phyloP scores from a whole-genome alignment of 2,329 filamentous ascomycete species.

The Fusarium odoratissimum region DNA sequence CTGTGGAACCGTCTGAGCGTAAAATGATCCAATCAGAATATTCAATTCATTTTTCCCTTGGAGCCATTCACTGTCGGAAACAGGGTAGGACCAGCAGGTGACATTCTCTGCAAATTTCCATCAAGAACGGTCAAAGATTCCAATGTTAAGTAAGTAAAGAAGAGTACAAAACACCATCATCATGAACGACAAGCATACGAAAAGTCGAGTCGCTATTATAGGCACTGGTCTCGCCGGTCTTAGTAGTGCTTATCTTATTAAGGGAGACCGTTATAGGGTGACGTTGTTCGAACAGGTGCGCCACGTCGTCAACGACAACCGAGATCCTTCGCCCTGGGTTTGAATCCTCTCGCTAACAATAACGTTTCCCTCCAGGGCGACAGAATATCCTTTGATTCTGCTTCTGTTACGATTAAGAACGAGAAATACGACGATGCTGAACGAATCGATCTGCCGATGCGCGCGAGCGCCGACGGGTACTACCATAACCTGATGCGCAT shows the following conservation, averaged over 20 bases:
- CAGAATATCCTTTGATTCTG: conserved; percentile 52
- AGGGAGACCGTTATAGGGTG: conserved; percentile 39
- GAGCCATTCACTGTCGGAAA: background rate
- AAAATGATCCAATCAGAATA: background rate
- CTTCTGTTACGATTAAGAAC: conserved; percentile 52
- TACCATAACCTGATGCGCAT: conserved; percentile 66
- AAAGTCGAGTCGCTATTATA: conserved; percentile 47
- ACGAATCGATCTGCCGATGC: conserved; percentile 55
- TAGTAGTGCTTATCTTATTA: conserved; percentile 51
- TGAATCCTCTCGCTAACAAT: background rate
- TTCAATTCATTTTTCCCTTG: fast-evolving
- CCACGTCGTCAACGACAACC: background rate
- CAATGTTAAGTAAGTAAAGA: background rate
- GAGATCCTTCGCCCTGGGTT: background rate
- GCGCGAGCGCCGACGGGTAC: conserved; percentile 56
- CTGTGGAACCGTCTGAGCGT: background rate
- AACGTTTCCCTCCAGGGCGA: conserved; percentile 42
- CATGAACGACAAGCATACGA: background rate
- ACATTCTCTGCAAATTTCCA: background rate
- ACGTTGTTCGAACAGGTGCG: conserved; percentile 53
- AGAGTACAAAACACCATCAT: background rate
- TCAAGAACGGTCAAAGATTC: background rate
- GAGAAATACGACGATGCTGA: conserved; percentile 46
- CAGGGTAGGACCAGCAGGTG: background rate
- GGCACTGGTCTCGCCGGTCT: conserved; percentile 54